phyloP scores from a whole-genome alignment of 441 rosid species.

The Euphorbia corollata region DNA sequence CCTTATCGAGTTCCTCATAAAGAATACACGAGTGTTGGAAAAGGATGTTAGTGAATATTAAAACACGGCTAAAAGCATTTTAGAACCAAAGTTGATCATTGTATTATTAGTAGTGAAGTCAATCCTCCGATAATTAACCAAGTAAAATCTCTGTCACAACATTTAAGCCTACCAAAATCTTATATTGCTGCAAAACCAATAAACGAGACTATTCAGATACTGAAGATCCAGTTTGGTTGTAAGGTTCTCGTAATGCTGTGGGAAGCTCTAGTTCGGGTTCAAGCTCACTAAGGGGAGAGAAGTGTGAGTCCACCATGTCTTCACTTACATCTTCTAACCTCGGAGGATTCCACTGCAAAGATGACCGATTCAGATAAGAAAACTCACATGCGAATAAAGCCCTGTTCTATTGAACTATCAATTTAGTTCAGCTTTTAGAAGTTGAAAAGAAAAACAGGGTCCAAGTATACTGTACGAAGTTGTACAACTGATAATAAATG shows the following conservation, averaged over 20 bases:
- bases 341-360: constrained; percentile 84
- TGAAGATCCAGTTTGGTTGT: constrained; percentile 25
- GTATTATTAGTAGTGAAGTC: neutral
- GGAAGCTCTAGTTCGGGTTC: constrained; percentile 71
- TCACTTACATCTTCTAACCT: constrained; percentile 56
- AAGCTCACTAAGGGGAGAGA: constrained; percentile 39
- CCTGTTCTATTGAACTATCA: no score
- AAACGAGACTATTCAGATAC: neutral
- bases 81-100: neutral
- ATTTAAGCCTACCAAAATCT: constrained; percentile 7
- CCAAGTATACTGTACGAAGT: neutral
- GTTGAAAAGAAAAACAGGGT: neutral
- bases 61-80: no score
- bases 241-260: constrained; percentile 62
- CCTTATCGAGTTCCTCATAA: no score
- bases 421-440: no score
- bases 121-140: neutral
- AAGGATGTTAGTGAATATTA: no score
- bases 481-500: neutral
- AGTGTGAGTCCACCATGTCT: constrained; percentile 72
- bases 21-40: no score
- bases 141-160: neutral
- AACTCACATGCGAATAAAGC: no score
- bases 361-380: no score
- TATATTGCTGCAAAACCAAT: no score